Conservation (phyloP, 805 yeast genomes). For the Metschnikowia matae region DNA sequence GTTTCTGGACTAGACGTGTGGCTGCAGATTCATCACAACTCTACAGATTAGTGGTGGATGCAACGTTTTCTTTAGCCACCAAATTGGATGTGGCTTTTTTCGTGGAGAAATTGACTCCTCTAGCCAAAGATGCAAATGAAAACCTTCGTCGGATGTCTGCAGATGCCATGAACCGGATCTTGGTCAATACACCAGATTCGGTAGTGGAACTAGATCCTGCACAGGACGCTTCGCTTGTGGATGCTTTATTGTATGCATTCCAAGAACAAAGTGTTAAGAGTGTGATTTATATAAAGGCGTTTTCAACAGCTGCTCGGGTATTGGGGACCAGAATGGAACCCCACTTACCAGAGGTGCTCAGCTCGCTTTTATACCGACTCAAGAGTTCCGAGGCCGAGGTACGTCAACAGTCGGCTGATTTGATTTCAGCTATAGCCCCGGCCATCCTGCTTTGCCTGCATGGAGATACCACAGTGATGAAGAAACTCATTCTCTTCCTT, state of each 20-base stretch:
- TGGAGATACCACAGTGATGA: constrained; percentile 54
- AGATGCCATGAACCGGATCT: constrained; percentile 59
- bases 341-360: constrained; percentile 66
- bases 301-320: constrained; percentile 59
- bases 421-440: constrained; percentile 63
- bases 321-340: constrained; percentile 65
- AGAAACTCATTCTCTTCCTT: constrained; percentile 67
- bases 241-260: constrained; percentile 74
- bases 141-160: constrained; percentile 74
- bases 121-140: constrained; percentile 79
- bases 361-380: constrained; percentile 67
- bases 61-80: constrained; percentile 63
- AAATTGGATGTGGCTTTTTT: constrained; percentile 63
- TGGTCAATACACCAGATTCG: constrained; percentile 33
- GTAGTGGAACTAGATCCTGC: constrained; percentile 55
- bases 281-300: constrained; percentile 50
- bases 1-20: constrained; percentile 79
- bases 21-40: constrained; percentile 61
- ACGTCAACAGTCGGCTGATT: constrained; percentile 81
- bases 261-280: constrained; percentile 72
- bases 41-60: constrained; percentile 59
- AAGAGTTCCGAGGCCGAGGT: constrained; percentile 67
- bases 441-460: constrained; percentile 57
- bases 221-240: constrained; percentile 64
- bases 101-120: constrained; percentile 51